These are phyloP conservation scores for Azolla pinnata DNA, from an alignment of 75 land plant genomes.

Conservation along the genomic window DNA sequence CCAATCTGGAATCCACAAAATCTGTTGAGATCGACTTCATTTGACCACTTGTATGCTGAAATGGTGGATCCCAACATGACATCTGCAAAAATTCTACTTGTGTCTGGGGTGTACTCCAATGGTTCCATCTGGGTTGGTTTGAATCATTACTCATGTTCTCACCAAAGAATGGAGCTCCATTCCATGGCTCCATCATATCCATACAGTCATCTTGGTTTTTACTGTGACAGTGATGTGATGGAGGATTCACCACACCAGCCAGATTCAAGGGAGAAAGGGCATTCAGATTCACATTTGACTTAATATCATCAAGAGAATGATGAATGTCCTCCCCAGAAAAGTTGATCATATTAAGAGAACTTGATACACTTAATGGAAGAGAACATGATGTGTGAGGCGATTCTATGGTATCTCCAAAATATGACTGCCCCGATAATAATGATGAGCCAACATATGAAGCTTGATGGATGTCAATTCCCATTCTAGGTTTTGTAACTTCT, in stretches of 20 bases:
- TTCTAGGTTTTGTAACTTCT: background rate
- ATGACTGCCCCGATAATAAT: background rate
- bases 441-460: background rate
- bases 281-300: too few relatives aligned
- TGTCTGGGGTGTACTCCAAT: constrained; percentile 22
- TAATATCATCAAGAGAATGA: background rate
- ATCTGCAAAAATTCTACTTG: too few relatives aligned
- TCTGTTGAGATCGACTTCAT: background rate
- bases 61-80: background rate
- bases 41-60: background rate
- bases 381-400: too few relatives aligned
- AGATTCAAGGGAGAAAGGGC: too few relatives aligned
- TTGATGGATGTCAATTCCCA: background rate
- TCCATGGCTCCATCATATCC: constrained; percentile 21
- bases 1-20: too few relatives aligned
- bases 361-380: background rate
- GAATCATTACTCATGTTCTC: constrained; percentile 6
- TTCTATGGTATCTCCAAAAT: too few relatives aligned
- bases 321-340: background rate
- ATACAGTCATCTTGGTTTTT: background rate
- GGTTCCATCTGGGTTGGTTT: constrained; percentile 14
- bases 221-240: too few relatives aligned
- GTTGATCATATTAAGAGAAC: background rate
- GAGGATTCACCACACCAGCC: too few relatives aligned
- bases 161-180: constrained; percentile 6